Percentiles rank a stretch among this genome's conserved stretches.
Conservation (phyloP, 208 protist species). For the Leishmania lainsoni region DNA sequence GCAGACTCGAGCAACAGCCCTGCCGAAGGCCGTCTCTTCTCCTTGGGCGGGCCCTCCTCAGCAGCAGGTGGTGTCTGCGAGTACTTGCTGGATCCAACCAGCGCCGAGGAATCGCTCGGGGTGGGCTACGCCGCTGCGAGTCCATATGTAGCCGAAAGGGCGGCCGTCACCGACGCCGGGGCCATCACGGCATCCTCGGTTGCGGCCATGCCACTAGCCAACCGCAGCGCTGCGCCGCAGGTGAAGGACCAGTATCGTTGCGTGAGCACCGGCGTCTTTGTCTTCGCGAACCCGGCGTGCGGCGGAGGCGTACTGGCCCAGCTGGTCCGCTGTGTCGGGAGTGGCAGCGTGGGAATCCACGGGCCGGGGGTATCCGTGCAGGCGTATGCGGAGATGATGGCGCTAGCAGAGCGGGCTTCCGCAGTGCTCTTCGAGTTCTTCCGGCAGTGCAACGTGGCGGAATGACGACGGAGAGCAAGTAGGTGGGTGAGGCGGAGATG, state of each 20-base stretch:
- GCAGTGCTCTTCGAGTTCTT: constrained; percentile 77
- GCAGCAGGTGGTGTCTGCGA: constrained; percentile 2
- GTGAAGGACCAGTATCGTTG: constrained; percentile 14
- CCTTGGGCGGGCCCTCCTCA: neutral
- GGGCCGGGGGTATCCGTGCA: constrained; percentile 15
- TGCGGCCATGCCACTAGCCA: neutral
- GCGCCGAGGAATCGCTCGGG: constrained; percentile 53
- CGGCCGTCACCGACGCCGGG: neutral
- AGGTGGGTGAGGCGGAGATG: neutral
- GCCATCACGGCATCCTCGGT: neutral
- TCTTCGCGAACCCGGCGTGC: constrained; percentile 61
- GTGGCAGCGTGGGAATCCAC: neutral
- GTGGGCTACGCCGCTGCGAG: neutral
- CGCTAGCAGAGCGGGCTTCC: constrained; percentile 62
- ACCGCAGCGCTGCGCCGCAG: neutral
- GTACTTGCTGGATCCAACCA: constrained; percentile 71
- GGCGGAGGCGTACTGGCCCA: constrained; percentile 54
- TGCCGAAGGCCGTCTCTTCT: neutral
- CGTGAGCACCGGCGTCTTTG: constrained; percentile 57
- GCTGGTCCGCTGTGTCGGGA: constrained; percentile 30
- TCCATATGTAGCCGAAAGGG: constrained; percentile 7
- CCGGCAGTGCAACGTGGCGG: constrained; percentile 68
- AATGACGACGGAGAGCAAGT: constrained; percentile 15
- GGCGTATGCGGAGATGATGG: constrained; percentile 50
- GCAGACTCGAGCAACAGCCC: neutral